phyloP scores from a whole-genome alignment of 176 grass and related monocot species.

The Aegilops umbellulata region DNA sequence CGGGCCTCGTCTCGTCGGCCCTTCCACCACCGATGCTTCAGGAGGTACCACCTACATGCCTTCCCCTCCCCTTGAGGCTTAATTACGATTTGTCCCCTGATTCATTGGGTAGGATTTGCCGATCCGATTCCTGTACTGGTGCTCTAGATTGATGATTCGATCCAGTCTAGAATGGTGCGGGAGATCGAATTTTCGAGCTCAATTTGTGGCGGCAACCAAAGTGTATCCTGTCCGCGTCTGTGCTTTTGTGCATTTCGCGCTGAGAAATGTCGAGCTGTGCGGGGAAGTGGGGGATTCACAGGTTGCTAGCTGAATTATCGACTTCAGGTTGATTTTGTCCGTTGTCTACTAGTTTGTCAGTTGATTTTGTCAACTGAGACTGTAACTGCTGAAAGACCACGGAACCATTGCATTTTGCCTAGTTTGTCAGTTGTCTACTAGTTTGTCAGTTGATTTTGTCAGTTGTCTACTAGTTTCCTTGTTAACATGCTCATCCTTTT shows the following conservation, averaged over 20 bases:
- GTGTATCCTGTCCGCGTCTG: background rate
- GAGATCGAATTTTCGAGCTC: background rate
- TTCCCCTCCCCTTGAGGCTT: background rate
- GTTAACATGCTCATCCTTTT: conserved; percentile 29
- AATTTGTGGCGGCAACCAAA: background rate
- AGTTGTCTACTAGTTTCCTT: conserved; percentile 39
- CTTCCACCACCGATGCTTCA: background rate
- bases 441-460: conserved; percentile 46
- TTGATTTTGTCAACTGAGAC: conserved; percentile 50
- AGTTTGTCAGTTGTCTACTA: no score
- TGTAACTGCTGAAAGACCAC: no score
- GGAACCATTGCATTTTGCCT: no score
- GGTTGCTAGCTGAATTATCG: background rate
- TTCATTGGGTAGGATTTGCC: no score
- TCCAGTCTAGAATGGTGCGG: background rate
- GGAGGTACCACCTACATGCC: background rate
- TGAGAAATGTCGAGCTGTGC: background rate
- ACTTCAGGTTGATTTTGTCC: conserved; percentile 28
- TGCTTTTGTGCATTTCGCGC: background rate
- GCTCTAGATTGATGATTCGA: background rate
- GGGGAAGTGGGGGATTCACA: background rate
- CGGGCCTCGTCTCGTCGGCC: background rate
- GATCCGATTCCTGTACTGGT: background rate
- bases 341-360: conserved; percentile 37
- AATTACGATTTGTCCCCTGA: no score